These are phyloP conservation scores for Pyricularia grisea DNA, from an alignment of 2,329 filamentous ascomycete species.

Conservation along the genomic window DNA sequence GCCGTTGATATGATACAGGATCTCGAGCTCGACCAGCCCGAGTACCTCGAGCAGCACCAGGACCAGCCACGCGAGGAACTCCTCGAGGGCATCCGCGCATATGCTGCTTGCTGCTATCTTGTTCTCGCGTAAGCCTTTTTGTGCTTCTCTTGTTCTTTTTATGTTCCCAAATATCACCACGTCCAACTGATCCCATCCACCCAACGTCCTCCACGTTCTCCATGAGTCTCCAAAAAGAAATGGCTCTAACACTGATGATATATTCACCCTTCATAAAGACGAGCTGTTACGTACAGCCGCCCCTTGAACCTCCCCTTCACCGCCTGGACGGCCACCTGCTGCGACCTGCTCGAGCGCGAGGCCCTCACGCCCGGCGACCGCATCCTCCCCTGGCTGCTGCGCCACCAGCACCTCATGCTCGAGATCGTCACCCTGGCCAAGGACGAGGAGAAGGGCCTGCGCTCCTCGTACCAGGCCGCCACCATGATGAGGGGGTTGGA, in stretches of 20 bases:
- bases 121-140: conserved; percentile 25
- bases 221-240: background rate
- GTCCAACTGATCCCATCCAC: too few relatives aligned
- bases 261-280: background rate
- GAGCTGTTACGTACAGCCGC: background rate
- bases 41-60: conserved; percentile 12
- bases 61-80: conserved; percentile 15
- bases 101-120: conserved; percentile 34
- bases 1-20: conserved; percentile 38
- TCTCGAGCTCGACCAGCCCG: conserved; percentile 34
- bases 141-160: background rate
- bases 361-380: conserved; percentile 28
- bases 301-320: conserved; percentile 22
- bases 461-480: conserved; percentile 28
- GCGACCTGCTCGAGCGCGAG: conserved; percentile 29
- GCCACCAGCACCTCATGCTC: conserved; percentile 28
- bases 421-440: conserved; percentile 24
- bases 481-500: conserved; percentile 39
- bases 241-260: too few relatives aligned
- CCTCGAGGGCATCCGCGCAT: conserved; percentile 34
- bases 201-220: too few relatives aligned
- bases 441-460: conserved; percentile 15
- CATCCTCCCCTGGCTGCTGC: conserved; percentile 31
- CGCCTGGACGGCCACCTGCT: conserved; percentile 33
- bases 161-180: too few relatives aligned